Conservation (phyloP, 371 early-diverging fungal species). For the Circinella minor region DNA sequence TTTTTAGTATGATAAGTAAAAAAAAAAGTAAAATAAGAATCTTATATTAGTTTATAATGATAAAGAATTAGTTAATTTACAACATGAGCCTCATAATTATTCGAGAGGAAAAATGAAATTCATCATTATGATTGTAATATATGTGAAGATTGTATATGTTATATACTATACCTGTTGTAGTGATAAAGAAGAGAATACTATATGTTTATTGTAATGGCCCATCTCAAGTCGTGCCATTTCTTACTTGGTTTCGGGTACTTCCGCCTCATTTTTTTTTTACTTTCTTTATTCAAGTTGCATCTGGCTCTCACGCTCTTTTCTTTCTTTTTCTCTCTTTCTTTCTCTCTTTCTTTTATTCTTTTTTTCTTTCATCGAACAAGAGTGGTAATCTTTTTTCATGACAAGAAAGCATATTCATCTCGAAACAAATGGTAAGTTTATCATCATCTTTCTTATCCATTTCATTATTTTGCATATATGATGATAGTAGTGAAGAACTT, state of each 20-base stretch:
- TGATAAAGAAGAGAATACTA: too few relatives aligned
- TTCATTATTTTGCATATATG: too few relatives aligned
- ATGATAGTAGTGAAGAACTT: background rate
- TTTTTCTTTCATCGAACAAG: background rate
- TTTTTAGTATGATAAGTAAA: background rate
- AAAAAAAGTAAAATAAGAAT: background rate
- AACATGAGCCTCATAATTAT: too few relatives aligned
- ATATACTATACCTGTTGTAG: too few relatives aligned
- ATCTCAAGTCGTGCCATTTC: background rate
- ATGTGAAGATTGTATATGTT: too few relatives aligned
- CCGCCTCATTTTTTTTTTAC: slow-evolving; percentile 1
- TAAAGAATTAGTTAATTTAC: too few relatives aligned
- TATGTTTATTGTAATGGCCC: too few relatives aligned
- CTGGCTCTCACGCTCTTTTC: slow-evolving; percentile 53
- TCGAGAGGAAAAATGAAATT: too few relatives aligned
- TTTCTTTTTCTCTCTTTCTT: slow-evolving; percentile 10
- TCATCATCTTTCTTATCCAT: too few relatives aligned
- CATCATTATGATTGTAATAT: too few relatives aligned
- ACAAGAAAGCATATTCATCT: background rate
- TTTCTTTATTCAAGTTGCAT: slow-evolving; percentile 82
- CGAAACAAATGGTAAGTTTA: slow-evolving; percentile 3
- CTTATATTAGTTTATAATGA: background rate
- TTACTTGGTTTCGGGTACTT: background rate
- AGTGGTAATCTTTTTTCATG: background rate
- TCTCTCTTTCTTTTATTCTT: slow-evolving; percentile 9